Base-by-base conservation (phyloP, 257 asterid species). In the Solanum habrochaites region DNA sequence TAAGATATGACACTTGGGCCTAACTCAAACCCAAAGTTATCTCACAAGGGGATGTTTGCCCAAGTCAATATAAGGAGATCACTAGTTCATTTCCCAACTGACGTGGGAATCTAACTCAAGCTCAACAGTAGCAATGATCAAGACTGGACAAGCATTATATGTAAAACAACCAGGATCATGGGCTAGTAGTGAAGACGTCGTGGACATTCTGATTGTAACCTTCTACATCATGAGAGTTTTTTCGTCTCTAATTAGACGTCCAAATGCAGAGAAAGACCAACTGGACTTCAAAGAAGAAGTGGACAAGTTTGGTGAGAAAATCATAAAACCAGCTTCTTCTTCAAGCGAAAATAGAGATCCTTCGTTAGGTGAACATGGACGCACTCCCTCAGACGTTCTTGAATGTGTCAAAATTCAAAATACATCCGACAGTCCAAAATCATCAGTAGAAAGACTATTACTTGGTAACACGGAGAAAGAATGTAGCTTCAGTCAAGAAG, bases 401-500 rank as follows among this genome's bases (percentile, higher is more conserved):
- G 21, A 89, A 1, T 89, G 87, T 21, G 92, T 93, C 11, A 94
- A 74, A 85, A 89, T 93, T 43, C 91, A 93, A 67, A 85, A 87
- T 4, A 32, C 58, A 31, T 87, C 81, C 20, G 88, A 86, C 80
- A 90, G 91, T 58, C 96, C 94, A 18, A 88, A 91, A 3, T 92
- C 95, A 3, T 89, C 90, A 0, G 86, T 92, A 67, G 92, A 89
- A 87, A 92, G 91, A 0, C 71, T 93, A 56, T 89, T 90, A 23
- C 89, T 89, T n/a, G 81, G 88, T 88, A 90, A 87, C 3, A 87
- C 49, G 60, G 93, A 85, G 32, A 83, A 62, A 16, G 92, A 92
- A 52, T 88, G 91, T 58, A 89, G 88, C 88, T 92, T 93, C 90
- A 92, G 88, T 39, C 85, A 84, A 82, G 91, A 89, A 16, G 91